Base-by-base conservation (phyloP, 2,329 filamentous ascomycete species). In the Pseudopithomyces chartarum region DNA sequence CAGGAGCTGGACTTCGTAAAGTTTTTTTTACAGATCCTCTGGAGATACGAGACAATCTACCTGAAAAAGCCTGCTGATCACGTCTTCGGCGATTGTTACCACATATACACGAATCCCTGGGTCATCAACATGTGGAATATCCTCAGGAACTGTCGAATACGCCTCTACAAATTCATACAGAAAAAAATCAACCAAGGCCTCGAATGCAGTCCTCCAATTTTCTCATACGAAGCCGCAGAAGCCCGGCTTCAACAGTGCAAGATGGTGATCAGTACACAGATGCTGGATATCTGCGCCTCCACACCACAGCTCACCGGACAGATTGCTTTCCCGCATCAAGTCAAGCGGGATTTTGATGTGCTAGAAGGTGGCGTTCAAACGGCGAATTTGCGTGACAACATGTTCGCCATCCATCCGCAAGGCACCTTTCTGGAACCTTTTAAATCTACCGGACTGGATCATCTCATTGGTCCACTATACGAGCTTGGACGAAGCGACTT, bases 61-160 rank as follows among this genome's bases (percentile, higher is more conserved):
- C 54, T 69, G 2, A 53, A 61, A 2, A n/a, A 57, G 12, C 56
- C 60, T 26, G 56, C 60, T 0, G 49, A 64, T 12, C 44, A 66
- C 32, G 61, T 64, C 1, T 65, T 60, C 56, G 62, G 64, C 2
- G 57, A 61, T 6, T 56, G 52, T 32, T 75, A 72, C 40, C 64
- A 73, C 54, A 56, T 73, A 17, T 75, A 73, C 56, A 52, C 58
- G 7, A 66, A 70, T 36, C 62, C 66, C 1, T 73, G 70, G 68
- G 63, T 73, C 10, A 59, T 60, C 2, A 64, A 69, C 33, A 69
- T 73, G 60, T 72, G 66, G 68, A 74, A 73, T 53, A 67, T 69
- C 38, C 61, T 73, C 22, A 56, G 68, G 3, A 54, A 57, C 2
- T 62, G 65, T 36, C 63, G 67, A 1, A 55, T 73, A 23, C 46